These are phyloP conservation scores for Naganishia vishniacii DNA, from an alignment of 768 basidiomycete species.

Conservation along the genomic window DNA sequence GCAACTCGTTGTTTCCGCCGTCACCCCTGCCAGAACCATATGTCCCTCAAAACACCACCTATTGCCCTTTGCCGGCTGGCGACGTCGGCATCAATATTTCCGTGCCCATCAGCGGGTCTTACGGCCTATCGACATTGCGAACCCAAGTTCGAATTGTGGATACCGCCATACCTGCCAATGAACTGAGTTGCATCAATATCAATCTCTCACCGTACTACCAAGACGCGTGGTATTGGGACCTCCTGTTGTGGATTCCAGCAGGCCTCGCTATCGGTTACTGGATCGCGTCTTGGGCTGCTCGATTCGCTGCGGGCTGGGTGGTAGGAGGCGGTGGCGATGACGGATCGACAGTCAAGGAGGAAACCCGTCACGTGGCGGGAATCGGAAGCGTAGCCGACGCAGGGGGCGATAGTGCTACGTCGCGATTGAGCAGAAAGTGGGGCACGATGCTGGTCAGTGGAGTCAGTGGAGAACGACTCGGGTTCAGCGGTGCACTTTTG, in stretches of 20 bases:
- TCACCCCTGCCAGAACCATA: constrained; percentile 58
- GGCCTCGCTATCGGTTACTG: constrained; percentile 73
- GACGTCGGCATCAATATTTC: constrained; percentile 70
- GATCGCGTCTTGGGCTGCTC: constrained; percentile 56
- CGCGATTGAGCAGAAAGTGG: constrained; percentile 59
- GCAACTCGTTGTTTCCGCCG: constrained; percentile 69
- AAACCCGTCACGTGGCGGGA: constrained; percentile 29
- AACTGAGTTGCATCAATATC: constrained; percentile 76
- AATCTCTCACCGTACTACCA: constrained; percentile 61
- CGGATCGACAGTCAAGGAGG: not conserved
- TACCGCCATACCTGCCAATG: constrained; percentile 60
- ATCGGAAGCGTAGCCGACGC: constrained; percentile 34
- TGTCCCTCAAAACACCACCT: constrained; percentile 49
- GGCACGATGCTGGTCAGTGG: constrained; percentile 87
- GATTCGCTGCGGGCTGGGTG: constrained; percentile 72
- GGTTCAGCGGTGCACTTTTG: constrained; percentile 76
- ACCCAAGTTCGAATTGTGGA: constrained; percentile 86
- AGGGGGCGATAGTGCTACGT: constrained; percentile 31
- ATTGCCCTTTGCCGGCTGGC: constrained; percentile 75
- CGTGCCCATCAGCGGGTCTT: constrained; percentile 60
- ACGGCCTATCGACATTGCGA: constrained; percentile 72
- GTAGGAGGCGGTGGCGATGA: constrained; percentile 58
- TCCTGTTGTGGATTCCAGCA: constrained; percentile 57
- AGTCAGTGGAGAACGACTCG: constrained; percentile 81
- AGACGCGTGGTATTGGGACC: constrained; percentile 50